A percentile compares a stretch with the other conserved stretches of the same genome.
phyloP scores from a whole-genome alignment of 2,329 filamentous ascomycete genomes.

The Aspergillus sp. region DNA sequence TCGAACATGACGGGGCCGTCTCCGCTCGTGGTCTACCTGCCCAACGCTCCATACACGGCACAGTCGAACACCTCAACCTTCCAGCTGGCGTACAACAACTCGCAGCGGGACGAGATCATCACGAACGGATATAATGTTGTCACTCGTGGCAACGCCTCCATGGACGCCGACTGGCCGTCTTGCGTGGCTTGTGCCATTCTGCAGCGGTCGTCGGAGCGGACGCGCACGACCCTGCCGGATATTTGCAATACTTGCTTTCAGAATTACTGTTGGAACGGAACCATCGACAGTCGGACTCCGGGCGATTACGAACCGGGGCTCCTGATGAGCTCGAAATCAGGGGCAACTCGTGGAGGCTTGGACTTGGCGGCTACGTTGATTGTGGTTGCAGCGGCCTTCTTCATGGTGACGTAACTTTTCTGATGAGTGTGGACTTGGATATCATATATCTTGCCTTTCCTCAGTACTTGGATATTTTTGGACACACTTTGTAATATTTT shows the following conservation, averaged over 20 bases:
- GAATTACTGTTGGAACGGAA: constrained; percentile 93
- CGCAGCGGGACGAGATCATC: constrained; percentile 74
- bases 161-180: constrained; percentile 70
- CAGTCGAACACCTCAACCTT: constrained; percentile 79
- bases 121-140: constrained; percentile 65
- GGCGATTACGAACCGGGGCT: constrained; percentile 8
- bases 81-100: constrained; percentile 60
- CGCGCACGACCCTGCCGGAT: constrained; percentile 64
- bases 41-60: constrained; percentile 76
- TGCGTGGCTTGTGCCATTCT: constrained; percentile 90
- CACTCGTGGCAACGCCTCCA: constrained; percentile 69
- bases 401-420: constrained; percentile 4
- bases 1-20: constrained; percentile 33
- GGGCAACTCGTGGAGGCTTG: not conserved
- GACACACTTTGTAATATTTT: no score
- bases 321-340: constrained; percentile 3
- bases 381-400: constrained; percentile 1
- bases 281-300: constrained; percentile 37
- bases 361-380: constrained; percentile 4
- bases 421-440: no score
- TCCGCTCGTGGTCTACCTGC: constrained; percentile 75
- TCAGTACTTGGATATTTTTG: not conserved
- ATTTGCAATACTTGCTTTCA: constrained; percentile 75
- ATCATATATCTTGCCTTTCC: not conserved
- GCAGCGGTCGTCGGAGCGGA: constrained; percentile 70